These are phyloP conservation scores for Phytophthora agathidicida DNA, from an alignment of 352 stramenopile genomes.

Conservation along the genomic window DNA sequence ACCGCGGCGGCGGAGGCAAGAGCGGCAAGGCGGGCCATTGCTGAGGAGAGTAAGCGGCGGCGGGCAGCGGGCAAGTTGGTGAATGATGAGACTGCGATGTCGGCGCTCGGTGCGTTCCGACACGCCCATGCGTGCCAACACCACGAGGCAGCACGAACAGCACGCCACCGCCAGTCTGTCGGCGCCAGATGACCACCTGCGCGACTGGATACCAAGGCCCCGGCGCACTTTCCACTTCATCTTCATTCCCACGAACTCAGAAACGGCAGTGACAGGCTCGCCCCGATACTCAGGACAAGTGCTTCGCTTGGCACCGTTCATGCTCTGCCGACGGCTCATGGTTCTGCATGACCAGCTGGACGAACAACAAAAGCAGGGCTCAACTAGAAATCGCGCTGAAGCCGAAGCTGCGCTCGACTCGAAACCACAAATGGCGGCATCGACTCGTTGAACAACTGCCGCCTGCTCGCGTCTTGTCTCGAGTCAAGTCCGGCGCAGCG, in stretches of 20 bases:
- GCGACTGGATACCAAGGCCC: slow-evolving; percentile 34
- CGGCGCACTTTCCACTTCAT: slow-evolving; percentile 6
- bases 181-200: slow-evolving; percentile 24
- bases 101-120: slow-evolving; percentile 6
- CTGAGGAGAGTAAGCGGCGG: not conserved
- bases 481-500: slow-evolving; percentile 1
- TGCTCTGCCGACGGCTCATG: slow-evolving; percentile 7
- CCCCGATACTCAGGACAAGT: slow-evolving; percentile 17
- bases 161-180: no score
- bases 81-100: slow-evolving; percentile 26
- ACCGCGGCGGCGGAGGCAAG: slow-evolving; percentile 26
- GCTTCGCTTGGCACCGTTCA: no score
- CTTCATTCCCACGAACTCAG: slow-evolving; percentile 19
- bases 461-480: slow-evolving; percentile 3
- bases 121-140: slow-evolving; percentile 6
- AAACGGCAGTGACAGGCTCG: slow-evolving; percentile 23
- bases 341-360: slow-evolving; percentile 26
- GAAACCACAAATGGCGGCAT: slow-evolving; percentile 22
- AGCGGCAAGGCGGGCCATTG: slow-evolving; percentile 37
- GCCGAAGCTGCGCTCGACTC: not conserved
- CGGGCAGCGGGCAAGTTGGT: slow-evolving; percentile 23
- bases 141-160: slow-evolving; percentile 6
- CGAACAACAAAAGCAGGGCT: slow-evolving; percentile 27
- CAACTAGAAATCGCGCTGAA: not conserved
- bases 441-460: slow-evolving; percentile 23